Evolutionary conservation across 495 filamentous ascomycete species (phyloP), one percentile per base, ranked within the genome.

Genomic region (Rhypophila decipiens): DNA sequence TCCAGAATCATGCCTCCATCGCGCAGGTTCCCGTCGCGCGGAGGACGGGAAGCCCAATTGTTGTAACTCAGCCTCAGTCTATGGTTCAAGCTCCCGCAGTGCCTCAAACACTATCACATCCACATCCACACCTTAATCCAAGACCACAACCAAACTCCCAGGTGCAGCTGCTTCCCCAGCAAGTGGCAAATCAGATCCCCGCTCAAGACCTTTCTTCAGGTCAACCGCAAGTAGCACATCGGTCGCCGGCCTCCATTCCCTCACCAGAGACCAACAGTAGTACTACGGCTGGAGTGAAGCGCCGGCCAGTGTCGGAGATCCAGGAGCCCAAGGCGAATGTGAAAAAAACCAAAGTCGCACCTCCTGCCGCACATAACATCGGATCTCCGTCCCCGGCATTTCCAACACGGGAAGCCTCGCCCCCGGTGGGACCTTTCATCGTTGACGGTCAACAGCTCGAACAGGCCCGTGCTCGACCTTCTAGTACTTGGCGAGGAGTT

Each of bases 131-230:
- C 21, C 49, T 43, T 31, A 47, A 43, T 12, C 8, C 35, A n/a
- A n/a, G n/a, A 24, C 21, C 5, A 23, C 46, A 49, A 24, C 49
- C 45, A 34, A 47, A 43, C 11, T 10, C 35, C 66, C 24, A 69
- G 63, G 53, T 13, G 15, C 61, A 68, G 15, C 71, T 66, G 24
- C 70, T 55, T 48, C 44, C 58, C 9, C 66, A 67, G 23, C 59
- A 55, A 12, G 68, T 19, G 2, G 5, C 17, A 35, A 39, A 39
- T 13, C 38, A 10, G 38, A 11, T 18, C 13, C 29, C 35, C 15
- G 20, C 38, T 8, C 23, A 24, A 40, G 20, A 13, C 15, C 47
- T 47, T 17, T 15, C 35, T 31, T 24, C 21, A 7, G 21, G 11
- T n/a, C 50, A 51, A 33, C 20, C 41, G 5, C 57, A 51, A 21